phyloP scores from a whole-genome alignment of 2,329 filamentous ascomycete genomes.

The Cucurbitaria berberidis region DNA sequence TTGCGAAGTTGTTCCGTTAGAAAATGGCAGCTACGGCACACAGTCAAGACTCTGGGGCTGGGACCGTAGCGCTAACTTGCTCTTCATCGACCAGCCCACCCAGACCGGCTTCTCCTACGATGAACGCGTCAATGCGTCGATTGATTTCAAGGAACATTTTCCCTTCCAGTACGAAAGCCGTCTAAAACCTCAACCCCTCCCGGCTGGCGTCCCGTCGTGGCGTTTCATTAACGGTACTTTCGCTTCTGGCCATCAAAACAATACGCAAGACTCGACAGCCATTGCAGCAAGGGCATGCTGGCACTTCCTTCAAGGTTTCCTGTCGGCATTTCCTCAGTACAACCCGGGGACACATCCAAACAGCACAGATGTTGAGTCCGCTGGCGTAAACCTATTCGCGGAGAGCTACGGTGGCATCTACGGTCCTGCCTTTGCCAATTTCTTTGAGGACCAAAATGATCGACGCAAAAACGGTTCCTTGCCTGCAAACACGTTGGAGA shows the following conservation, averaged over 20 bases:
- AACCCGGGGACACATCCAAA: constrained; percentile 55
- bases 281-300: constrained; percentile 66
- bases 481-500: constrained; percentile 60
- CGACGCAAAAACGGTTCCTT: constrained; percentile 59
- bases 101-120: constrained; percentile 75
- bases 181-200: constrained; percentile 37
- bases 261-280: constrained; percentile 63
- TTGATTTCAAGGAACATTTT: constrained; percentile 19
- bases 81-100: constrained; percentile 69
- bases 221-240: constrained; percentile 69
- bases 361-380: constrained; percentile 45
- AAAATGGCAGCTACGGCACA: constrained; percentile 59
- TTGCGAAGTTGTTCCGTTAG: constrained; percentile 51
- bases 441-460: constrained; percentile 67
- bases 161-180: constrained; percentile 1
- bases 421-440: constrained; percentile 66
- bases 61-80: constrained; percentile 66
- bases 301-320: constrained; percentile 69
- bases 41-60: constrained; percentile 68
- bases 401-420: constrained; percentile 76
- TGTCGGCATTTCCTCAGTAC: constrained; percentile 65
- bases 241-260: constrained; percentile 57
- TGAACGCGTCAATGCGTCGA: constrained; percentile 59
- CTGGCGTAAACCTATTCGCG: constrained; percentile 69
- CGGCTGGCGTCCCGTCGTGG: constrained; percentile 46